Evolutionary conservation across 2,329 filamentous ascomycete genomes (phyloP).

Genomic region (Cladophialophora carrionii): DNA sequence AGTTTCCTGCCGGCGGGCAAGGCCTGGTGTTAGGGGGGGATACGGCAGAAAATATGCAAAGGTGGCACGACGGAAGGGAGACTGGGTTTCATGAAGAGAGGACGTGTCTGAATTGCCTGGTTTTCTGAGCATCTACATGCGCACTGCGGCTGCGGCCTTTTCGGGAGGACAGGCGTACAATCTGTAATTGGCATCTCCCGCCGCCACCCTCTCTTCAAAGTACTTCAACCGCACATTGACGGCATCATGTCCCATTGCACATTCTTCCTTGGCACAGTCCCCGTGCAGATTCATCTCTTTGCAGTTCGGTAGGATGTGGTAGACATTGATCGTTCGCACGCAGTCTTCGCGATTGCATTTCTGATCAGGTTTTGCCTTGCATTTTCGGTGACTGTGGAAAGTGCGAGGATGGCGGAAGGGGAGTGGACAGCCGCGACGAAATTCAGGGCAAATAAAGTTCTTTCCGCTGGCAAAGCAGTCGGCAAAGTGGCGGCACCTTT

Average conservation of each 20-base stretch:
- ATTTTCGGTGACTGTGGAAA: background rate
- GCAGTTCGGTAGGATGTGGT: background rate
- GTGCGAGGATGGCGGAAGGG: background rate
- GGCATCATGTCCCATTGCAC: background rate
- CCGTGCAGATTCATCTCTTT: background rate
- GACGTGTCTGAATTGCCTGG: too few species aligned
- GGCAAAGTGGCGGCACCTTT: background rate
- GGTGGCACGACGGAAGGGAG: too few species aligned
- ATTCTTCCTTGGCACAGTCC: background rate
- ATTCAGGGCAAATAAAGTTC: background rate
- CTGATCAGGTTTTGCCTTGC: background rate
- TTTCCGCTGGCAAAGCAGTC: background rate
- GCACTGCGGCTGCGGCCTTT: too few species aligned
- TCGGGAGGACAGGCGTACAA: background rate
- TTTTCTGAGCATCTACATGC: too few species aligned
- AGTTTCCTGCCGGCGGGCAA: too few species aligned
- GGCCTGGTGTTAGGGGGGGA: too few species aligned
- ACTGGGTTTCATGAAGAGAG: too few species aligned
- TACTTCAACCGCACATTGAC: background rate
- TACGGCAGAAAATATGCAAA: too few species aligned
- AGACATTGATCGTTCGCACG: background rate
- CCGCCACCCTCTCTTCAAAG: background rate
- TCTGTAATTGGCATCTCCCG: background rate
- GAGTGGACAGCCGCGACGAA: background rate
- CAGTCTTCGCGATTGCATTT: background rate